Percentiles rank a stretch among this genome's conserved stretches.
phyloP scores from a whole-genome alignment of 169 alveolate genomes.

The Eimeria praecox region DNA sequence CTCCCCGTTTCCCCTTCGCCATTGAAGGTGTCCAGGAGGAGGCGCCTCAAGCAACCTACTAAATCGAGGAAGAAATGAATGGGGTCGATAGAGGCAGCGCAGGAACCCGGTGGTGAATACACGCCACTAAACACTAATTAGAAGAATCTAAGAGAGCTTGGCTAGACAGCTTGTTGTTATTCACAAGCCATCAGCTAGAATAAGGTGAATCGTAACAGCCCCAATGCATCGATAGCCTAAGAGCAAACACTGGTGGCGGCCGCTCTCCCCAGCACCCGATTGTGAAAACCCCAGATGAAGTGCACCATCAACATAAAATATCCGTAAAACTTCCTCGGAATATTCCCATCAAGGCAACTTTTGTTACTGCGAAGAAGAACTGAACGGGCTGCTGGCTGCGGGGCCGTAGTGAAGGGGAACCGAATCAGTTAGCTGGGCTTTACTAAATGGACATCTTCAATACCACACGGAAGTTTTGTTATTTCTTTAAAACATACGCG shows the following conservation, averaged over 20 bases:
- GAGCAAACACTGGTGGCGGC: background rate
- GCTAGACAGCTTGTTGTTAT: background rate
- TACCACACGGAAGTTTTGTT: background rate
- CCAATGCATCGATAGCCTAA: background rate
- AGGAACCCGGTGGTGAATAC: background rate
- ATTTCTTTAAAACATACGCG: background rate
- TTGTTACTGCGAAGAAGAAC: background rate
- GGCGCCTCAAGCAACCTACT: background rate
- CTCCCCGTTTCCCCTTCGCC: slow-evolving; percentile 63
- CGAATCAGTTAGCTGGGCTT: background rate
- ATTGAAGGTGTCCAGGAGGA: background rate
- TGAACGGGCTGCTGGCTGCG: background rate
- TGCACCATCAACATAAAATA: background rate
- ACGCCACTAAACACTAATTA: background rate
- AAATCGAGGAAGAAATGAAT: background rate
- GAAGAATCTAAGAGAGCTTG: background rate
- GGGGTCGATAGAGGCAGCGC: background rate
- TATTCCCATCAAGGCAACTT: too few relatives aligned
- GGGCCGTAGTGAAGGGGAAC: background rate
- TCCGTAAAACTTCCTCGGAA: background rate
- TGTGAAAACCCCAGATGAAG: too few relatives aligned
- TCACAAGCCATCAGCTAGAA: background rate
- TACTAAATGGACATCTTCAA: background rate
- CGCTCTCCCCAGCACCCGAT: background rate
- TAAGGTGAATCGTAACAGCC: background rate